Evolutionary conservation across 176 grass and related monocot species (phyloP).

Genomic region (Zea mays): Zm-B73-REFERENCE-NAM-5.0 NC_050096.1:282641001-282641500

Average conservation of each 20-base stretch:
- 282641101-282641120: conserved; percentile 17
- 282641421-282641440: background rate
- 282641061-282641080: conserved; percentile 38
- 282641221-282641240: conserved; percentile 40
- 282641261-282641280: conserved; percentile 17
- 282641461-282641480: conserved; percentile 64
- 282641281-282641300: no score
- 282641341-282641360: background rate
- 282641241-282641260: conserved; percentile 32
- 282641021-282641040: conserved; percentile 31
- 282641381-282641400: background rate
- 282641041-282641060: conserved; percentile 35
- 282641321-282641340: no score
- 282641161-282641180: background rate
- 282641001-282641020: conserved; percentile 36
- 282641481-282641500: conserved; percentile 76
- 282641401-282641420: background rate
- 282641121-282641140: conserved; percentile 38
- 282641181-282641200: conserved; percentile 13
- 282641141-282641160: conserved; percentile 31
- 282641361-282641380: background rate
- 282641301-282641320: no score
- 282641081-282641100: conserved; percentile 7
- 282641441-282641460: conserved; percentile 50
- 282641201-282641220: conserved; percentile 15